A percentile compares a stretch with the other conserved stretches of the same genome.
phyloP scores from a whole-genome alignment of 176 grass and related monocot species.

The Zoysia japonica region DNA sequence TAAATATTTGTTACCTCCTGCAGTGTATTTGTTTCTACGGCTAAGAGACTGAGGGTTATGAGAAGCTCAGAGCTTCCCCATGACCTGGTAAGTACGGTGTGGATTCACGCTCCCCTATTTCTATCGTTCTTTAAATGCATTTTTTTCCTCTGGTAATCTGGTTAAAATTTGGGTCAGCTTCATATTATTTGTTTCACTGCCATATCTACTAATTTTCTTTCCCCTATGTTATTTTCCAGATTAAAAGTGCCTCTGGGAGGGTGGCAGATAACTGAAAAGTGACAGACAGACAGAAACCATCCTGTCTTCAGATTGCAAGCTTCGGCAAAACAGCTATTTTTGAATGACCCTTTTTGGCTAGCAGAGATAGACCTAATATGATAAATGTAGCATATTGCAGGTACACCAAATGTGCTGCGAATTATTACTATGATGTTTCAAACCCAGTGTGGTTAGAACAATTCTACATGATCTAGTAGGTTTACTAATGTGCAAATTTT shows the following conservation, averaged over 20 bases:
- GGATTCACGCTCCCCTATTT: background rate
- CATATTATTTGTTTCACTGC: background rate
- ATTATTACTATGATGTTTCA: conserved; percentile 34
- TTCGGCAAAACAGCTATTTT: conserved; percentile 6
- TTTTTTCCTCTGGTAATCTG: background rate
- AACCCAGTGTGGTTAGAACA: background rate
- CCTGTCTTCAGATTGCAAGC: conserved; percentile 21
- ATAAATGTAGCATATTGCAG: conserved; percentile 17
- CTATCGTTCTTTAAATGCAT: background rate
- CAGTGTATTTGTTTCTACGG: conserved; percentile 65
- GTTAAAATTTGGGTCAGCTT: background rate
- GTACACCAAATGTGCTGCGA: background rate
- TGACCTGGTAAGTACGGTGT: conserved; percentile 35
- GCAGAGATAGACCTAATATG: conserved; percentile 40
- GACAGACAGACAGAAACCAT: background rate
- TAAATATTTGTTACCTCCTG: conserved; percentile 27
- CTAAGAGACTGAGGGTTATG: conserved; percentile 79
- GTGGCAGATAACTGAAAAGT: conserved; percentile 19
- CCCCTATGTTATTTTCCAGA: conserved; percentile 21
- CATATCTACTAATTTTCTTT: background rate
- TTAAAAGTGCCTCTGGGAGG: conserved; percentile 7
- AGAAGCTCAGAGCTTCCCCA: conserved; percentile 64
- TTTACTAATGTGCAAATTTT: conserved; percentile 16
- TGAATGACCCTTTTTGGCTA: conserved; percentile 28
- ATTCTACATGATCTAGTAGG: conserved; percentile 23